Evolutionary conservation across 441 rosid species (phyloP), one percentile per base, ranked within the genome.

Genomic region (Erysimum pusillum): DNA sequence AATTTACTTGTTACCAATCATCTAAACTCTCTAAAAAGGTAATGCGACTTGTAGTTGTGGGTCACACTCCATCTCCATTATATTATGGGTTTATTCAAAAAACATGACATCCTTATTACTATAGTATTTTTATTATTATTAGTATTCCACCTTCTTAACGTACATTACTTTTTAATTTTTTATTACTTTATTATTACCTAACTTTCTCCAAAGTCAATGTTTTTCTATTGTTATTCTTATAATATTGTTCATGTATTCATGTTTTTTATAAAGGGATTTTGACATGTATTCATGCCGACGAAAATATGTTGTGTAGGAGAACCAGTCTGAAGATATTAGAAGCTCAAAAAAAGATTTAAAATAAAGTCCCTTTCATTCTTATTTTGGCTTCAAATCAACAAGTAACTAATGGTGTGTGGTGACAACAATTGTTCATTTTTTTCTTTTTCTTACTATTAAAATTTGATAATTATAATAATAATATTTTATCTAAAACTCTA

Each of bases 181-280:
- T 67, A 6, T 54, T n/a, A 15, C 18, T 49, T 36, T 46, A 46
- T 9, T 48, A 9, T 38, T 80, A 2, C 77, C 75, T 28, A 80
- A 51, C 51, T 79, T 73, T 79, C 73, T 54, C 81, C 71, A 74
- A 84, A 84, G 89, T 89, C 93, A 84, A 87, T 87, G 83, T 77
- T 84, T 77, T 84, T 82, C 76, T 69, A 42, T 44, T 67, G 74
- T 68, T 59, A 13, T 45, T 56, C 34, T 54, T 35, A 56, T 63
- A 52, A 14, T 52, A 28, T 53, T 54, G 45, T 42, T 42, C 58
- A 44, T 54, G 57, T 66, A 2, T 25, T 25, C 1, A 2, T 25
- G 2, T 25, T 2, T 25, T 25, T 25, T 2, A 25, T 25, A 25
- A 25, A 25, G 28, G 28, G 28, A 1, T 25, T 25, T 25, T 25